Conservation (phyloP, 306 rosid species). For the Hippophae tibetana region DNA sequence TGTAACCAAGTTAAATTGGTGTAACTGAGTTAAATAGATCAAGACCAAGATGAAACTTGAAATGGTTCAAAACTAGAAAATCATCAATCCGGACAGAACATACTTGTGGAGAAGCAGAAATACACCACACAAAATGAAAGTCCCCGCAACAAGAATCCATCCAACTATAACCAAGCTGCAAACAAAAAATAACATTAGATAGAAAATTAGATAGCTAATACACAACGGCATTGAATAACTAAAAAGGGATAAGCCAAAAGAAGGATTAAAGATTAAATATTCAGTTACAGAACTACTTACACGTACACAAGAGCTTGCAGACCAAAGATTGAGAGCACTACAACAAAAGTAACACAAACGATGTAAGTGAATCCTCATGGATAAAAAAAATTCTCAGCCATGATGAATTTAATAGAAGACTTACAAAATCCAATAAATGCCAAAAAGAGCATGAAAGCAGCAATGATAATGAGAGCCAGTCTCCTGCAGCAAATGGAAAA, state of each 20-base stretch:
- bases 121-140: conserved; percentile 68
- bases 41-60: not conserved
- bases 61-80: not conserved
- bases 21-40: not conserved
- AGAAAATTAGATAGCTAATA: conserved; percentile 2
- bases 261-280: not conserved
- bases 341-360: conserved; percentile 5
- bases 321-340: conserved; percentile 82
- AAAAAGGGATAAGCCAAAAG: not conserved
- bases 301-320: conserved; percentile 57
- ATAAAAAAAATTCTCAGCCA: conserved; percentile 8
- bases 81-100: conserved; percentile 12
- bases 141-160: conserved; percentile 79
- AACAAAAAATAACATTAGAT: conserved; percentile 14
- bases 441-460: conserved; percentile 78
- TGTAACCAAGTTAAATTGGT: too few relatives aligned
- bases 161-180: conserved; percentile 84
- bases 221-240: not conserved
- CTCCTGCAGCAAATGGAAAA: conserved; percentile 39
- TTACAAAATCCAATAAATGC: conserved; percentile 79
- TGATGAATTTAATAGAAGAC: conserved; percentile 22
- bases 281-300: conserved; percentile 33
- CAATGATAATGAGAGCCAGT: conserved; percentile 53
- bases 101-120: conserved; percentile 82
- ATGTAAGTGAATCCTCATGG: not conserved